These are phyloP conservation scores for Trichoderma guizhouense DNA, from an alignment of 2,329 filamentous ascomycete species.

Conservation along the genomic window DNA sequence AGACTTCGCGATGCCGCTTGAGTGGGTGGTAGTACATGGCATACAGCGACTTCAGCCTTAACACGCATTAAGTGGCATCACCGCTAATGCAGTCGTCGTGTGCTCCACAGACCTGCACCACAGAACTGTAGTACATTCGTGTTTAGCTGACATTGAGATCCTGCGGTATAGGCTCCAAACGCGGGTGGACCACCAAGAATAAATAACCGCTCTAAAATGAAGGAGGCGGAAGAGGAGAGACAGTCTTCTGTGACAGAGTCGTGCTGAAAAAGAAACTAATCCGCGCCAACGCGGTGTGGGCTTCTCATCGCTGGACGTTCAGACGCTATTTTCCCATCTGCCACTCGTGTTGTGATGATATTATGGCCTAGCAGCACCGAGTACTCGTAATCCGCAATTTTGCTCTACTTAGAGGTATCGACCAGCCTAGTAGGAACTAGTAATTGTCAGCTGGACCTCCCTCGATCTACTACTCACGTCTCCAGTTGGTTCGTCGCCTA, in stretches of 20 bases:
- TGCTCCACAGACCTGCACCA: slow-evolving; percentile 1
- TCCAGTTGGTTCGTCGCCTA: slow-evolving; percentile 13
- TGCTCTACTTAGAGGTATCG: not conserved
- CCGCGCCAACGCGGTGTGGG: not conserved
- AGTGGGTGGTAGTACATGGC: not conserved
- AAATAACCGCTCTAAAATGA: not conserved
- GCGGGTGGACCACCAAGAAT: not conserved
- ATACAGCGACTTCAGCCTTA: slow-evolving; percentile 15
- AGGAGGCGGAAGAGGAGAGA: not conserved
- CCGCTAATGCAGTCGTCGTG: slow-evolving; percentile 7
- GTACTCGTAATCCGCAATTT: not conserved
- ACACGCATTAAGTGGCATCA: not conserved
- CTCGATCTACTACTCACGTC: not conserved
- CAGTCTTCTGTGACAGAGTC: not conserved
- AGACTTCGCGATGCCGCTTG: not conserved
- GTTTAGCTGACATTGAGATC: not conserved
- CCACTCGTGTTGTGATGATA: not conserved
- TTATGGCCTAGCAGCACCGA: not conserved
- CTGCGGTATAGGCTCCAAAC: not conserved
- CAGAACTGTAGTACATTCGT: not conserved
- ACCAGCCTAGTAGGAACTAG: not conserved
- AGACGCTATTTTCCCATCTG: not conserved
- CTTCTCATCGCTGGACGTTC: not conserved
- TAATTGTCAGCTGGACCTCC: slow-evolving; percentile 1
- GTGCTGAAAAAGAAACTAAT: not conserved